These are phyloP conservation scores for Xylariaceae sp. DNA, from an alignment of 2,329 filamentous ascomycete species.

Conservation along the genomic window DNA sequence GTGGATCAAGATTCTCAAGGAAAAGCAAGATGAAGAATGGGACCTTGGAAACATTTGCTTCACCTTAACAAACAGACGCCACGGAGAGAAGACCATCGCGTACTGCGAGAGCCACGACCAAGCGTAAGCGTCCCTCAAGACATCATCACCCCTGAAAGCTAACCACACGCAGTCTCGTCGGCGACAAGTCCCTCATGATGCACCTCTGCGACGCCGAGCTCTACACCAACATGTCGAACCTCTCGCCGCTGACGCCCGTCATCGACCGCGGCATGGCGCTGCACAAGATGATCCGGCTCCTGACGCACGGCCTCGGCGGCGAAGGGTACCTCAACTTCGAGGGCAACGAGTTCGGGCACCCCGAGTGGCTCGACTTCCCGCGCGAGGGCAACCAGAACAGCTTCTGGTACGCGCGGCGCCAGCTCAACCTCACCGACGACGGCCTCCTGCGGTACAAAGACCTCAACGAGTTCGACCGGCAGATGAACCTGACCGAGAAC, in stretches of 20 bases:
- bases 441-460: conserved; percentile 79
- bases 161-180: conserved; percentile 64
- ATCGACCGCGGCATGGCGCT: conserved; percentile 89
- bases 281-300: conserved; percentile 95
- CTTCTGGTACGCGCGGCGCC: conserved; percentile 90
- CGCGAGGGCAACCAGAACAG: conserved; percentile 89
- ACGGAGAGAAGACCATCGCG: conserved; percentile 97
- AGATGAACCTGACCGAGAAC: conserved; percentile 83
- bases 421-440: conserved; percentile 91
- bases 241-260: conserved; percentile 78
- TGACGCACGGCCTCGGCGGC: conserved; percentile 87
- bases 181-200: conserved; percentile 96
- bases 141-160: not conserved
- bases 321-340: conserved; percentile 99
- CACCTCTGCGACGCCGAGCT: conserved; percentile 96
- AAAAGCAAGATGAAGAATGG: conserved; percentile 87
- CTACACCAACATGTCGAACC: conserved; percentile 93
- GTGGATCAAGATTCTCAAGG: conserved; percentile 98
- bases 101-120: conserved; percentile 98
- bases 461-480: conserved; percentile 88
- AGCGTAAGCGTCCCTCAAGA: conserved; percentile 61
- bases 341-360: conserved; percentile 97
- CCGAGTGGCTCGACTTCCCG: conserved; percentile 98
- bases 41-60: conserved; percentile 80
- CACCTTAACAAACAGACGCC: conserved; percentile 86